Evolutionary conservation across 2,329 filamentous ascomycete species (phyloP), one percentile per base, ranked within the genome.

Genomic region (Cercospora berteroae): DNA sequence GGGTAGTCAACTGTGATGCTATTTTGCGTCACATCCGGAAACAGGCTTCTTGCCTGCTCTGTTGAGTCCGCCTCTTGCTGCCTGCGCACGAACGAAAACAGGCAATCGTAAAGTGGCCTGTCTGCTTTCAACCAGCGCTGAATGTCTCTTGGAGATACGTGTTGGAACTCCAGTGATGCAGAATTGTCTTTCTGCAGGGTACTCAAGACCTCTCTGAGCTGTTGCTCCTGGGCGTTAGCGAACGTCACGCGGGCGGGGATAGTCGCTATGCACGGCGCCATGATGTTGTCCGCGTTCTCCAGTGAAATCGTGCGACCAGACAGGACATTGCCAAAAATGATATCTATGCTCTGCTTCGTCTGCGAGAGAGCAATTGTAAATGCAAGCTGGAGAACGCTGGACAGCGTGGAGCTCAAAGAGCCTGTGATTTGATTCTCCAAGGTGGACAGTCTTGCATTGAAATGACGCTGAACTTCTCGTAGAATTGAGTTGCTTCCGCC

Each of bases 221-320:
- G 36, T 25, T 31, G 48, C 18, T 20, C 18, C 5, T 57, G 29
- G 13, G 44, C 56, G 20, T 68, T 27, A 5, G 60, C 57, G 23
- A 70, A 29, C 39, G 56, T 56, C 12, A 70, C 16, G 7, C 66
- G 55, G 33, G 65, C 63, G 5, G 68, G 68, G 12, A 70, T 31
- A 4, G 68, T 70, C 12, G 63, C 67, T 18, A 70, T 64, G 61
- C 68, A 70, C 3, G 68, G 68, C n/a, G 66, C 68, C 55, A 70
- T 66, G 33, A 70, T 62, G 36, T 63, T 60, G 23, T 70, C 66
- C 9, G 61, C 61, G 7, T 60, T 58, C 29, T 67, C 60, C 13
- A 69, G 60, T 7, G 65, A 63, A 16, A 67, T 65, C 0, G 65
- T 65, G 23, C 68, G 62, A 6, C 65, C 63, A 16, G 68, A 69